Base-by-base conservation (phyloP, 78 protist species). In the slime mould (Dictyostelium discoideum) region DNA sequence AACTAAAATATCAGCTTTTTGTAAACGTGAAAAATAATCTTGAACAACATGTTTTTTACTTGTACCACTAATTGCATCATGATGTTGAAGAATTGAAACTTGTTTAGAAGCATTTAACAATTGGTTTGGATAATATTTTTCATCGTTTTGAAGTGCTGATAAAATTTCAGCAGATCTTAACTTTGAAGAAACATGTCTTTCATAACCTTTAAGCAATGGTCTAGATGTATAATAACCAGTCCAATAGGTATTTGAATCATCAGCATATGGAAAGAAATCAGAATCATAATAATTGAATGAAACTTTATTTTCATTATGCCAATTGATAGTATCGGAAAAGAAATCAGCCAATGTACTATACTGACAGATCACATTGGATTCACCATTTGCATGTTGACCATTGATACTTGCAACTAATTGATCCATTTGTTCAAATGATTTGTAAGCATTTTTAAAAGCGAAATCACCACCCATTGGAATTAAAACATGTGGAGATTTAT, bases 251-350 rank as follows among this genome's bases (percentile, higher is more conserved):
- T 50, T 18, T 0, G 16, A 42, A 22, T 69, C 32, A 37, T 90
- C 94, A 18, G 72, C 83, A 18, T 60, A 80, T 1, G 94, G 94
- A 42, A 90, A 90, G 76, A 90, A 90, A 60, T 90, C 94, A 32
- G 37, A 26, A 69, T 63, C 57, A 26, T 69, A 85, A 24, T 69
- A 69, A 26, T 69, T 85, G 90, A 85, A 63, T n/a, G 54, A 11
- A 42, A 69, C 65, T 3, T 85, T 63, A 46, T 69, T 85, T 44
- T 69, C 14, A 24, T 63, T 26, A 26, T 44, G 65, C 90, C 90
- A 85, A 7, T 85, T 13, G 2, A 63, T 26, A 3, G 90, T 69
- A 4, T 63, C 90, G 8, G 10, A 13, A 69, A 85, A 85, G 65
- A 69, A 85, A n/a, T 63, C 81, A 1, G 73, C 48, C 32, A 85